Evolutionary conservation across 2,329 filamentous ascomycete species (phyloP).

Genomic region (Lasiodiplodia sp.): DNA sequence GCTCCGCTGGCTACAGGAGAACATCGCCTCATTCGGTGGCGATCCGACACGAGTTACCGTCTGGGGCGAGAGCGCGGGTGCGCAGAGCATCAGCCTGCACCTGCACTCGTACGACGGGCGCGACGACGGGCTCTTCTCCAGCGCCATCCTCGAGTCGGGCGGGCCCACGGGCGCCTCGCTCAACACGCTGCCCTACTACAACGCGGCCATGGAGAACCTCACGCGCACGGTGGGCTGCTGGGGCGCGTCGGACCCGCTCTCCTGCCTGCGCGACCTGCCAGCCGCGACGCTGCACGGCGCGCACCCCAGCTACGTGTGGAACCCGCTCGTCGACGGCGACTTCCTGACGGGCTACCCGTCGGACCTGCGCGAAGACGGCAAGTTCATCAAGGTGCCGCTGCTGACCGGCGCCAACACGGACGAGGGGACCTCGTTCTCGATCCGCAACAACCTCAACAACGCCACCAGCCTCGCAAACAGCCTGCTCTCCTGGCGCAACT

Average conservation of each 20-base stretch:
- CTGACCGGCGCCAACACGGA: constrained; percentile 70
- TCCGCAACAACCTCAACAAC: constrained; percentile 59
- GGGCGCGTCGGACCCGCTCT: constrained; percentile 41
- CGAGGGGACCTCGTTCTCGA: constrained; percentile 67
- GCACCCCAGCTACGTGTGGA: constrained; percentile 34
- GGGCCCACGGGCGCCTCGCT: constrained; percentile 43
- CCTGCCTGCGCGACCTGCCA: constrained; percentile 41
- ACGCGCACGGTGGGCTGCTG: constrained; percentile 20
- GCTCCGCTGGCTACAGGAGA: constrained; percentile 53
- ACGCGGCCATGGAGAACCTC: constrained; percentile 31
- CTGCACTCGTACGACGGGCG: constrained; percentile 51
- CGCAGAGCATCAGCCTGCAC: constrained; percentile 45
- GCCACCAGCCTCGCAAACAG: constrained; percentile 58
- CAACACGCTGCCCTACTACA: constrained; percentile 44
- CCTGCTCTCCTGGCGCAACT: constrained; percentile 44
- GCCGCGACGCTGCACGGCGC: constrained; percentile 38
- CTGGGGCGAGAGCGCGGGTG: constrained; percentile 49
- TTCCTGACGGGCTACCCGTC: constrained; percentile 38
- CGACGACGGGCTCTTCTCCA: constrained; percentile 50
- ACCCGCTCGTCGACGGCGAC: constrained; percentile 38
- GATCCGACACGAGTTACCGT: constrained; percentile 47
- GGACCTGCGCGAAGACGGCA: constrained; percentile 49
- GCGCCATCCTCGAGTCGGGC: constrained; percentile 51
- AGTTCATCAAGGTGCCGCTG: constrained; percentile 69
- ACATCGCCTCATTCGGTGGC: constrained; percentile 54